Evolutionary conservation across 208 protist genomes (phyloP), one percentile per base, ranked within the genome.

Genomic region (Acanthamoeba culbertsoni): DNA sequence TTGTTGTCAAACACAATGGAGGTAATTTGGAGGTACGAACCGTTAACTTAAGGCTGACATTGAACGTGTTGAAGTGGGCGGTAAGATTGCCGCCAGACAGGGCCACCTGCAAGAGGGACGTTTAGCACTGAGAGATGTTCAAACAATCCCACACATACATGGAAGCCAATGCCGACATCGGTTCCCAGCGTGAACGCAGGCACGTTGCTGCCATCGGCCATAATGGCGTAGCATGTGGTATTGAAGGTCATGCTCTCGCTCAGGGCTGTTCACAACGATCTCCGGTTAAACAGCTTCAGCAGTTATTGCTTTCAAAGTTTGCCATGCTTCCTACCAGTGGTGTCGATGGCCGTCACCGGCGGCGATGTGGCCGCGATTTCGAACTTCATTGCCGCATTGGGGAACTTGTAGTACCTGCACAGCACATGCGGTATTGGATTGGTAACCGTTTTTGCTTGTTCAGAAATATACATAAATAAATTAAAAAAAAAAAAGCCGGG

Each of bases 301-400:
- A n/a, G n/a, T n/a, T n/a, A n/a, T n/a, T n/a, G n/a, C n/a, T n/a
- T n/a, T n/a, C n/a, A n/a, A n/a, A n/a, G n/a, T n/a, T n/a, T n/a
- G n/a, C n/a, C n/a, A n/a, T n/a, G n/a, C n/a, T n/a, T n/a, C n/a
- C n/a, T 71, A 90, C 82, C 82, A 10, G 46, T 71, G 48, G 51
- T 28, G 42, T 4, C 23, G 53, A 90, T 68, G 35, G 82, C 48
- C 7, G 82, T 90, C 20, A 71, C 42, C 31, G 82, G 82, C 20
- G 42, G 31, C 16, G 82, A 90, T 20, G 51, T 71, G 26, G n/a
- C 82, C 48, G 23, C 26, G 8, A 90, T 35, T 18, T 90, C 82
- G 37, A 90, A 71, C 37, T 71, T 90, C 82, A 90, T 90, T 6
- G 28, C 82, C 2, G 82, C 82, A 28, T 90, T 90, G 5, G 82